Percentiles rank a stretch among this genome's conserved stretches.
Conservation (phyloP, 2,329 filamentous ascomycete species). For the Verticillium isaacii region DNA sequence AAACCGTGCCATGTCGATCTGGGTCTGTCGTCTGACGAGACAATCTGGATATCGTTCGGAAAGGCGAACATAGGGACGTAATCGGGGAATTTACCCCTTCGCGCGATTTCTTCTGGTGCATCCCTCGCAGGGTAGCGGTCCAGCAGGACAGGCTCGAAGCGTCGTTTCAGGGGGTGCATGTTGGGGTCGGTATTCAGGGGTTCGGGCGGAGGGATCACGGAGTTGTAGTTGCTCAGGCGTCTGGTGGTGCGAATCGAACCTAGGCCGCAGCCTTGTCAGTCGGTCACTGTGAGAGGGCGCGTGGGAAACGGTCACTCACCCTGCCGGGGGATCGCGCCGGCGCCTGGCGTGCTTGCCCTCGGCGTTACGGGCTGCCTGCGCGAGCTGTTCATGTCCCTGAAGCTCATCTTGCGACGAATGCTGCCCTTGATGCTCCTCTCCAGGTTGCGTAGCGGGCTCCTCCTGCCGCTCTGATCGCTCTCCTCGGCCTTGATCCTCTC, state of each 20-base stretch:
- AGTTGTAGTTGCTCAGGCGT: slow-evolving; percentile 95
- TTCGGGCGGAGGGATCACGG: slow-evolving; percentile 90
- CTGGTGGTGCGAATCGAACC: slow-evolving; percentile 72
- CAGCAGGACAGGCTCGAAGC: slow-evolving; percentile 92
- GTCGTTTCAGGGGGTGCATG: slow-evolving; percentile 91
- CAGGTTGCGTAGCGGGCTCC: slow-evolving; percentile 49
- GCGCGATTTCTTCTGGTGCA: slow-evolving; percentile 72
- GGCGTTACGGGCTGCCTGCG: slow-evolving; percentile 73
- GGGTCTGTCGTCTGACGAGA: slow-evolving; percentile 89
- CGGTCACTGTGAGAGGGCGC: slow-evolving; percentile 13
- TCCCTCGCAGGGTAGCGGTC: slow-evolving; percentile 88
- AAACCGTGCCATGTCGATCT: slow-evolving; percentile 99
- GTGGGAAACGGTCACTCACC: slow-evolving; percentile 7
- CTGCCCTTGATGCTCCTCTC: slow-evolving; percentile 74
- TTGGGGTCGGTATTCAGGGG: slow-evolving; percentile 83
- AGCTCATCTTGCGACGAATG: slow-evolving; percentile 87
- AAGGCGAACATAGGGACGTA: slow-evolving; percentile 99
- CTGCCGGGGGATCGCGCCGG: slow-evolving; percentile 8
- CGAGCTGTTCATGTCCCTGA: slow-evolving; percentile 90
- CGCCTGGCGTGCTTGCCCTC: slow-evolving; percentile 11
- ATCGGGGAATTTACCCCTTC: slow-evolving; percentile 85
- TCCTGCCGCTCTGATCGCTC: slow-evolving; percentile 41
- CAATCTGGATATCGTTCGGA: slow-evolving; percentile 94
- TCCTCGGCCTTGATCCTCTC: slow-evolving; percentile 81
- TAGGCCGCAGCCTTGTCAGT: slow-evolving; percentile 20